A percentile compares a stretch with the other conserved stretches of the same genome.
Conservation (phyloP, 257 asterid genomes). For the Parsonsia alboflavescens region DNA sequence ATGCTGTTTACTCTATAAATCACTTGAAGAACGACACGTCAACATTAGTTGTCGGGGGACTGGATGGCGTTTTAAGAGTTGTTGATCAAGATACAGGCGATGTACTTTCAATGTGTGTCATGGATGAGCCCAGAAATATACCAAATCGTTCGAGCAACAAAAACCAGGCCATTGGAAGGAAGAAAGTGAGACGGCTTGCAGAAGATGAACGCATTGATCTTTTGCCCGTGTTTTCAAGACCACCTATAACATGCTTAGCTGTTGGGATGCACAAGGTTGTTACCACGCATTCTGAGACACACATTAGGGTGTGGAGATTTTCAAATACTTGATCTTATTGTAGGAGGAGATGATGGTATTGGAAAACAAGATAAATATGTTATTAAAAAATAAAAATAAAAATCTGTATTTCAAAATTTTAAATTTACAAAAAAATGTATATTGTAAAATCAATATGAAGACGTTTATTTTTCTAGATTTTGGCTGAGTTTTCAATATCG, state of each 20-base stretch:
- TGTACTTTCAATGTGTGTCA: conserved; percentile 54
- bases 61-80: conserved; percentile 77
- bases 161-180: conserved; percentile 31
- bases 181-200: conserved; percentile 41
- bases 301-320: conserved; percentile 67
- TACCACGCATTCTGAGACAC: conserved; percentile 51
- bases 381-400: too few relatives aligned
- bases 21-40: conserved; percentile 60
- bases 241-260: conserved; percentile 69
- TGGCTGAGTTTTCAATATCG: too few relatives aligned
- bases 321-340: neutral
- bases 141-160: conserved; percentile 26
- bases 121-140: conserved; percentile 35
- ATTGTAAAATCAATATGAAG: neutral
- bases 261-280: conserved; percentile 95
- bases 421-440: too few relatives aligned
- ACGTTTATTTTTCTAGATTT: too few relatives aligned
- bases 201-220: conserved; percentile 61
- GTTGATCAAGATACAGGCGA: conserved; percentile 74
- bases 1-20: conserved; percentile 64
- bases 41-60: conserved; percentile 78
- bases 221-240: conserved; percentile 47
- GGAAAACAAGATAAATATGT: too few relatives aligned
- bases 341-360: too few relatives aligned
- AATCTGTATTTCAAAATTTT: too few relatives aligned